Evolutionary conservation across 2,329 filamentous ascomycete genomes (phyloP).

Genomic region (Pseudonectria foliicola): DNA sequence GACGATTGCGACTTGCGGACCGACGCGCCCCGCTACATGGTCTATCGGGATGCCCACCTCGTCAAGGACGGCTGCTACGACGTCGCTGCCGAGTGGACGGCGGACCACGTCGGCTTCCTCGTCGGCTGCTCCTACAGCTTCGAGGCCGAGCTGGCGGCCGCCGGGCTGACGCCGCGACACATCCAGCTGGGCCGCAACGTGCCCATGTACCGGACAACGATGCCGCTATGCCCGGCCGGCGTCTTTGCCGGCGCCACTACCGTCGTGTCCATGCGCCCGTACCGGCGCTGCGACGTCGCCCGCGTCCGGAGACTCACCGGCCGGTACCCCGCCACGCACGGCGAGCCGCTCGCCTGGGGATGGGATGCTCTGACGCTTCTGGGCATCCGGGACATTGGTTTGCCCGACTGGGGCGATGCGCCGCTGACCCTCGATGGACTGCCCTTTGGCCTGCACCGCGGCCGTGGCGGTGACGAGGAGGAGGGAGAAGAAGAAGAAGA

Average conservation of each 20-base stretch:
- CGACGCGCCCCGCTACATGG: constrained; percentile 51
- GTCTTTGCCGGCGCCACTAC: constrained; percentile 47
- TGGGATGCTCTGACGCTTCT: constrained; percentile 48
- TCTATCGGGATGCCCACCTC: constrained; percentile 45
- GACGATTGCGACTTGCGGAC: constrained; percentile 46
- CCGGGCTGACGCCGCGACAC: constrained; percentile 47
- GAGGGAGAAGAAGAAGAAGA: constrained; percentile 27
- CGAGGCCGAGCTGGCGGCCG: constrained; percentile 45
- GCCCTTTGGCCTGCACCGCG: constrained; percentile 16
- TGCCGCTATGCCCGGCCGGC: constrained; percentile 50
- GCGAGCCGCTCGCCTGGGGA: constrained; percentile 58
- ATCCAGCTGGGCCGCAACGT: constrained; percentile 41
- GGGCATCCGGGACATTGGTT: constrained; percentile 46
- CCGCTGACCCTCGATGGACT: constrained; percentile 34
- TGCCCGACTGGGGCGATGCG: constrained; percentile 51
- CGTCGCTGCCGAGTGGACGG: constrained; percentile 45
- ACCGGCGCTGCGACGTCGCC: constrained; percentile 41
- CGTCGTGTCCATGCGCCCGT: constrained; percentile 59
- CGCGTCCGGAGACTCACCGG: constrained; percentile 48
- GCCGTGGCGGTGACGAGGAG: no score
- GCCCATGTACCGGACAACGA: constrained; percentile 53
- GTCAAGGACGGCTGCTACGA: constrained; percentile 31
- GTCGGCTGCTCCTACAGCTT: constrained; percentile 61
- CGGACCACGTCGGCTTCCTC: constrained; percentile 54
- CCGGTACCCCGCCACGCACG: constrained; percentile 49